phyloP scores from a whole-genome alignment of 2,329 filamentous ascomycete genomes.

The Xylariales sp. region DNA sequence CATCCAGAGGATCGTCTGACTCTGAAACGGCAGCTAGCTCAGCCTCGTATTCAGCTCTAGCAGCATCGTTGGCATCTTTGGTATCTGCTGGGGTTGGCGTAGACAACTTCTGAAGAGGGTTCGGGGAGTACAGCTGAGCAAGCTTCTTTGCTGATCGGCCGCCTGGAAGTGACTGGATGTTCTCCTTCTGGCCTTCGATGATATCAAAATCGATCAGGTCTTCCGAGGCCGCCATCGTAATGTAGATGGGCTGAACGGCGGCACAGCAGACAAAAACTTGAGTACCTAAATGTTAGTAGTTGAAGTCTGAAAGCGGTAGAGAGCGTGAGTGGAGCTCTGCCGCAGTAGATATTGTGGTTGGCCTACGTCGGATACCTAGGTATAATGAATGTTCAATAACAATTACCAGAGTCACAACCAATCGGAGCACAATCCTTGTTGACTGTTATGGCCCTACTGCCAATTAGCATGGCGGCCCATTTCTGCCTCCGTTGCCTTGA shows the following conservation, averaged over 20 bases:
- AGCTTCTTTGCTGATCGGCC: constrained; percentile 86
- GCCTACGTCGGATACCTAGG: no score
- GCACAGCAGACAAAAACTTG: no score
- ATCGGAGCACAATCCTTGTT: constrained; percentile 6
- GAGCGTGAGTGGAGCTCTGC: no score
- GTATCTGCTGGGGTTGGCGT: constrained; percentile 68
- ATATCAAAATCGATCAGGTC: constrained; percentile 76
- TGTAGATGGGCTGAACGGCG: no score
- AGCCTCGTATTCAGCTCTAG: constrained; percentile 78
- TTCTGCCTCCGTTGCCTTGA: not conserved
- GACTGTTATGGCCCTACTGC: constrained; percentile 5
- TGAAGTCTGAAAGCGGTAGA: no score
- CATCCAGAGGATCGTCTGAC: constrained; percentile 89
- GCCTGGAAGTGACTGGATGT: constrained; percentile 88
- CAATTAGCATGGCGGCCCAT: not conserved
- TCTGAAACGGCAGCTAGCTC: constrained; percentile 77
- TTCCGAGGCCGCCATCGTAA: constrained; percentile 9
- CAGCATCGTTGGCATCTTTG: constrained; percentile 71
- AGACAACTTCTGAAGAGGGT: constrained; percentile 51
- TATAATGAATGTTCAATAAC: not conserved
- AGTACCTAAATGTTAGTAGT: no score
- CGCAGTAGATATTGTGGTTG: no score
- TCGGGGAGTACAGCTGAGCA: constrained; percentile 72
- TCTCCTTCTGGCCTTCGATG: constrained; percentile 96
- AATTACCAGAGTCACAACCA: constrained; percentile 1